phyloP scores from a whole-genome alignment of 331 rosid genomes.

The Spiraea crenata region DNA sequence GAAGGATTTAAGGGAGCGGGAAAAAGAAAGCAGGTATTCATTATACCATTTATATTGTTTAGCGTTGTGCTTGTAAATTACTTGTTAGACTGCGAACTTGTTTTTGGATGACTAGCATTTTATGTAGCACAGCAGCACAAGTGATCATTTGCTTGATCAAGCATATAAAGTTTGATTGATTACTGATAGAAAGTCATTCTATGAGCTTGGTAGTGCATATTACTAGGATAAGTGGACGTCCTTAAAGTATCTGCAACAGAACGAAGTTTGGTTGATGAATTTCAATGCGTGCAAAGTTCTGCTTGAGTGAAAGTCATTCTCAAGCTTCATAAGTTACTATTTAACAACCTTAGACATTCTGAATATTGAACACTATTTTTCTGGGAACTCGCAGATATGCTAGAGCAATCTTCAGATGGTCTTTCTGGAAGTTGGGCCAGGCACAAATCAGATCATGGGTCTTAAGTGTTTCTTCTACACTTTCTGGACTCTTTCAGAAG shows the following conservation, averaged over 20 bases:
- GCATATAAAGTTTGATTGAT: neutral
- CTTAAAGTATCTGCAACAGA: neutral
- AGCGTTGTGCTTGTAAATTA: constrained; percentile 17
- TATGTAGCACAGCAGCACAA: neutral
- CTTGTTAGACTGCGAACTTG: neutral
- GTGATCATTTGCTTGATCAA: neutral
- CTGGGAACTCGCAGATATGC: constrained; percentile 78
- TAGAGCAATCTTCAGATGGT: constrained; percentile 60
- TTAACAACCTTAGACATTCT: constrained; percentile 39
- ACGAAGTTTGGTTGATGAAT: neutral
- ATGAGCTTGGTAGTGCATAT: neutral
- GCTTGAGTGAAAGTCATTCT: constrained; percentile 24
- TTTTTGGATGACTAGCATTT: neutral
- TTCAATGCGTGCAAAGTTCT: neutral
- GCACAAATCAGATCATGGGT: constrained; percentile 59
- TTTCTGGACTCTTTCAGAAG: constrained; percentile 51
- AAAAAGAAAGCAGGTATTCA: constrained; percentile 73
- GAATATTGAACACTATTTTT: constrained; percentile 63
- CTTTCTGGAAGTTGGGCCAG: constrained; percentile 75
- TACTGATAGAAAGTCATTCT: neutral
- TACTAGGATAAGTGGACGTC: neutral
- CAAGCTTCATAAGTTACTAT: constrained; percentile 38
- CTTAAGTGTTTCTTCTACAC: constrained; percentile 49
- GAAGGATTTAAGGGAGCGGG: constrained; percentile 53
- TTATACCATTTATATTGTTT: constrained; percentile 13